Evolutionary conservation across 2,329 filamentous ascomycete species (phyloP).

Genomic region (Penicillium thymicola): DNA sequence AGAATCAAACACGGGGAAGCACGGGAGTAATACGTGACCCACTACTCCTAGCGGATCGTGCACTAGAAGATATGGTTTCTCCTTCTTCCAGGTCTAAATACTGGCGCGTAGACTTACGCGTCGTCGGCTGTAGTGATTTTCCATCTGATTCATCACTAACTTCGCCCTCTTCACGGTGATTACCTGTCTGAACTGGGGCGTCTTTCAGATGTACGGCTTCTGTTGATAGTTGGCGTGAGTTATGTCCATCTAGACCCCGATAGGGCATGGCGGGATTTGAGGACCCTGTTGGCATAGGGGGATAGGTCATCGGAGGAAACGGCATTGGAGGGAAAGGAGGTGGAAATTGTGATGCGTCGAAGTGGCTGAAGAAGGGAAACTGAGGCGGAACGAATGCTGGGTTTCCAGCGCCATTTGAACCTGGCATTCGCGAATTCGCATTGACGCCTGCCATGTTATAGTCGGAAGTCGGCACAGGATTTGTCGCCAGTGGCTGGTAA

Average conservation of each 20-base stretch:
- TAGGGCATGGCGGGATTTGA: slow-evolving; percentile 6
- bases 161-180: slow-evolving; percentile 69
- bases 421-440: slow-evolving; percentile 31
- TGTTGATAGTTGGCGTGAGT: neutral
- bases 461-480: slow-evolving; percentile 15
- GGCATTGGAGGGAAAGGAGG: slow-evolving; percentile 35
- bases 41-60: slow-evolving; percentile 26
- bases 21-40: slow-evolving; percentile 29
- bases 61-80: slow-evolving; percentile 22
- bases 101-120: neutral
- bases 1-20: neutral
- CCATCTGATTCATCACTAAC: slow-evolving; percentile 63
- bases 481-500: slow-evolving; percentile 20
- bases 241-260: neutral
- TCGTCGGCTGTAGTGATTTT: neutral
- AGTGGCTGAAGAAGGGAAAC: slow-evolving; percentile 32
- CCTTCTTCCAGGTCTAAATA: slow-evolving; percentile 26
- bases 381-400: slow-evolving; percentile 28
- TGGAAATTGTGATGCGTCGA: slow-evolving; percentile 32
- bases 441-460: slow-evolving; percentile 26
- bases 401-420: slow-evolving; percentile 24
- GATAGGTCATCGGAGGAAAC: slow-evolving; percentile 22
- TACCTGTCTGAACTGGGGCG: slow-evolving; percentile 31
- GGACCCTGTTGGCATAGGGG: slow-evolving; percentile 17
- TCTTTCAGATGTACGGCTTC: slow-evolving; percentile 16